Evolutionary conservation across 805 yeast species (phyloP).

Genomic region (Tanozyma kutaoensis): DNA sequence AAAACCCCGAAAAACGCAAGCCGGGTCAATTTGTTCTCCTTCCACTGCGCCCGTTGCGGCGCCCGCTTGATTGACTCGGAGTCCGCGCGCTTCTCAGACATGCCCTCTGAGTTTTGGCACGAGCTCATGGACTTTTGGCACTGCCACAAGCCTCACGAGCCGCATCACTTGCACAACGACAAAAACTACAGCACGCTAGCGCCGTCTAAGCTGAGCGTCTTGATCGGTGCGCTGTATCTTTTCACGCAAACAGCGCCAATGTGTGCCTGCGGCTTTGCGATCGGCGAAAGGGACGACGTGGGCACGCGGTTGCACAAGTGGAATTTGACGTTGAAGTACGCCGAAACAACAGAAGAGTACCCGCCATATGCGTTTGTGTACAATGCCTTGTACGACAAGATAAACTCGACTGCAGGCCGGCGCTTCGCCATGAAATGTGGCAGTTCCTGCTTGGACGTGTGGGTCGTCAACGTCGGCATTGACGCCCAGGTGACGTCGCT

Average conservation of each 20-base stretch:
- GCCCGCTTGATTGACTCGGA: conserved; percentile 14
- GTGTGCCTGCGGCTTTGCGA: conserved; percentile 19
- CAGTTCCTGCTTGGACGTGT: conserved; percentile 9
- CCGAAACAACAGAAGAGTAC: conserved; percentile 4
- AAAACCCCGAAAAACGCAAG: conserved; percentile 16
- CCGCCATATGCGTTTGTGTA: conserved; percentile 9
- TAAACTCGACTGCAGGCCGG: conserved; percentile 24
- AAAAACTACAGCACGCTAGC: not conserved
- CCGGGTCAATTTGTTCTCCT: conserved; percentile 12
- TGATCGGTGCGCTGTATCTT: not conserved
- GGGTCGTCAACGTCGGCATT: conserved; percentile 25
- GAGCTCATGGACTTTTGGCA: conserved; percentile 98
- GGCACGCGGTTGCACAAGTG: conserved; percentile 14
- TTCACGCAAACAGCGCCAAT: conserved; percentile 8
- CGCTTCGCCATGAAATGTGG: conserved; percentile 11
- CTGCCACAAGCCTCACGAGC: conserved; percentile 61
- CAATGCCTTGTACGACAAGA: conserved; percentile 18
- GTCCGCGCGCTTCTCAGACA: conserved; percentile 28
- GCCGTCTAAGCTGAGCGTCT: not conserved
- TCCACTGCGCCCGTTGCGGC: conserved; percentile 19
- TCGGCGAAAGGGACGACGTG: conserved; percentile 26
- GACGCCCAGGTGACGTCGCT: conserved; percentile 10
- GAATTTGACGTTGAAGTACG: not conserved
- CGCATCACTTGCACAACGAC: not conserved
- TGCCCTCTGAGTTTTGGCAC: conserved; percentile 91